Base-by-base conservation (phyloP, 2,329 filamentous ascomycete species). In the Aspergillus aculeatinus region DNA sequence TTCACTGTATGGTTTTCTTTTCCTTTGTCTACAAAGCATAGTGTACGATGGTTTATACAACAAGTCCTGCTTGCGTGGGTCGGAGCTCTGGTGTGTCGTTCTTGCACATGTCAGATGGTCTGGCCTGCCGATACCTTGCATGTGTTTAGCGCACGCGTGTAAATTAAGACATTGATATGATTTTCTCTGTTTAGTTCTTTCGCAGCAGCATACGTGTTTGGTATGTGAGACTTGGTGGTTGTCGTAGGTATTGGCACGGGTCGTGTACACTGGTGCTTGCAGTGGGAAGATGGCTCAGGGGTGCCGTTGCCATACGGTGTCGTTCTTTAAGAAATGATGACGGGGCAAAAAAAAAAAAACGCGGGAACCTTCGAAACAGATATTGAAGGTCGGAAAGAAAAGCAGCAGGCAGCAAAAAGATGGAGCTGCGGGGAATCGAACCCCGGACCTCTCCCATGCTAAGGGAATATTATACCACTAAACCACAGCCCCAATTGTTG, bases 91-190 rank as follows among this genome's bases (percentile, higher is more conserved):
- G 63, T 61, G 63, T 63, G 23, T 60, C 33, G 55, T 54, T 57
- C 58, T 64, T 55, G 51, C 55, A 63, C 31, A 50, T 55, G 57
- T 55, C 57, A 55, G 51, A 60, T 59, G 57, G 60, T 60, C 55
- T 64, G 53, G 53, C 64, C 50, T 63, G 65, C 68, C 62, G 69
- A 73, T 68, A 70, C 69, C 66, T 72, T 67, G 67, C 68, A 67
- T 62, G 47, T 63, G 63, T 55, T 57, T 62, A 61, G 55, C 60
- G 55, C 58, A 60, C 63, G 59, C 58, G 58, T 68, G 66, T 68
- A 68, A 68, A 66, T 63, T 68, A 66, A 55, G 60, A 63, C 57
- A 51, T 65, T 65, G 62, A 61, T 57, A 48, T 58, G 53, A 58
- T 31, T 54, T 19, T 53, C 14, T 58, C 39, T 16, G 33, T 55